Base-by-base conservation (phyloP, 768 basidiomycete genomes). In the Psilocybe tampanensis region DNA sequence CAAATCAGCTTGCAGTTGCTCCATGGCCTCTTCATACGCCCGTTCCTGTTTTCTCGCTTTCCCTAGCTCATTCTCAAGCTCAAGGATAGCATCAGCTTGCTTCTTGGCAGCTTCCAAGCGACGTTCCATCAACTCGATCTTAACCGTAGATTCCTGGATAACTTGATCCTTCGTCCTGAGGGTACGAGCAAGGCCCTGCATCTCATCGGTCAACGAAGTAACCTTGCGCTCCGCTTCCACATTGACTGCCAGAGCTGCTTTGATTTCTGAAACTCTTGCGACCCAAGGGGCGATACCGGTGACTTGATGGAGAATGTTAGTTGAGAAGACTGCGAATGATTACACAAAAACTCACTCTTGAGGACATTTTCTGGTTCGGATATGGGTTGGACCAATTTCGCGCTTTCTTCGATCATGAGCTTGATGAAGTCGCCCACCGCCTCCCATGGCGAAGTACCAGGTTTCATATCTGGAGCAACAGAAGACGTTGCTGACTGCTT, bases 91-190 rank as follows among this genome's bases (percentile, higher is more conserved):
- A 54, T 98, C 96, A 3, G 89, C 87, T 73, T 96, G 93, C 70
- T 90, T 93, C 81, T 94, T 95, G 59, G 87, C 88, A 1, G 86
- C 83, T 68, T 98, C 95, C 80, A 95, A 87, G 29, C 94, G 84
- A 44, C 95, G 86, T 68, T 97, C 95, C 85, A 98, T 91, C 13
- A 95, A 80, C 69, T 98, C 94, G 55, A 98, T 94, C 79, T 95
- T 98, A 54, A 98, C 95, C 2, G 78, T 76, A 4, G 87, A 79
- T 67, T 98, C 97, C 70, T 98, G 94, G 33, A 94, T 86, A 22
- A 73, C 81, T 77, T 97, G 94, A 60, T 98, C 97, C 74, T 92
- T 87, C n/a, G 84, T 74, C 69, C 90, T 91, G 67, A 98, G 80
- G 48, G 82, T 91, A 26, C 95, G 88, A 24, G 89, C 82, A 39